Percentiles rank a stretch among this genome's conserved stretches.
Evolutionary conservation across 2,329 filamentous ascomycete genomes (phyloP).

Genomic region (Pyricularia grisea): DNA sequence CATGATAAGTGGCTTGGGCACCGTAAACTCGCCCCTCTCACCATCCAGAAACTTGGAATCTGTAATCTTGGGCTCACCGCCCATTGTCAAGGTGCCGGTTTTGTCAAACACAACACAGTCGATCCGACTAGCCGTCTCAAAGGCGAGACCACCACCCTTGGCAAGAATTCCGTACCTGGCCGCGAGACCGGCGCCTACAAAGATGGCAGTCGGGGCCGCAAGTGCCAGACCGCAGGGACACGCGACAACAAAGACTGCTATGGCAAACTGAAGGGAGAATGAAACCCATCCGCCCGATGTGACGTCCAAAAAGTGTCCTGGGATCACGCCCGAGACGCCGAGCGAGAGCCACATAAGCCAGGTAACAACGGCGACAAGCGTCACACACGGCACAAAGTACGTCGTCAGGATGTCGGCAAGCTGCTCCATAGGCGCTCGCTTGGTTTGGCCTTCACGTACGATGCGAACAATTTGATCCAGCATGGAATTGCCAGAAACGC

Average conservation of each 20-base stretch:
- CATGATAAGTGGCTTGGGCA: constrained; percentile 23
- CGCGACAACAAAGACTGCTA: constrained; percentile 78
- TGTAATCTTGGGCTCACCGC: constrained; percentile 63
- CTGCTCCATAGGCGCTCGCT: constrained; percentile 65
- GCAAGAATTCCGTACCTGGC: constrained; percentile 73
- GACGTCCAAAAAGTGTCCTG: constrained; percentile 43
- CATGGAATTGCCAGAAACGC: constrained; percentile 61
- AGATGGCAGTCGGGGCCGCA: constrained; percentile 78
- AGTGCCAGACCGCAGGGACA: constrained; percentile 78
- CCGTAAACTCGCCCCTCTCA: not conserved
- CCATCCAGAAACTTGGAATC: constrained; percentile 27
- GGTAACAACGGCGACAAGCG: constrained; percentile 57
- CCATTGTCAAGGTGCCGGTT: constrained; percentile 70
- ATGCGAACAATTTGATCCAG: constrained; percentile 70
- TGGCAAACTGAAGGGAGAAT: constrained; percentile 74
- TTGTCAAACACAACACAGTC: constrained; percentile 83
- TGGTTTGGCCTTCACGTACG: constrained; percentile 69
- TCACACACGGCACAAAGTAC: constrained; percentile 69
- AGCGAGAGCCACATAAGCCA: constrained; percentile 65
- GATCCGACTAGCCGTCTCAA: constrained; percentile 71
- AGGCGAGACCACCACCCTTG: constrained; percentile 77
- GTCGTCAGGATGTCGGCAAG: constrained; percentile 64
- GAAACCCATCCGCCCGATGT: constrained; percentile 56
- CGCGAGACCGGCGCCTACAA: constrained; percentile 72
- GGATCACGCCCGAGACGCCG: constrained; percentile 48